Percentiles rank a stretch among this genome's conserved stretches.
These are phyloP conservation scores for Chrysanthemum lavandulifolium DNA, from an alignment of 129 eudicot genomes.

Conservation along the genomic window DNA sequence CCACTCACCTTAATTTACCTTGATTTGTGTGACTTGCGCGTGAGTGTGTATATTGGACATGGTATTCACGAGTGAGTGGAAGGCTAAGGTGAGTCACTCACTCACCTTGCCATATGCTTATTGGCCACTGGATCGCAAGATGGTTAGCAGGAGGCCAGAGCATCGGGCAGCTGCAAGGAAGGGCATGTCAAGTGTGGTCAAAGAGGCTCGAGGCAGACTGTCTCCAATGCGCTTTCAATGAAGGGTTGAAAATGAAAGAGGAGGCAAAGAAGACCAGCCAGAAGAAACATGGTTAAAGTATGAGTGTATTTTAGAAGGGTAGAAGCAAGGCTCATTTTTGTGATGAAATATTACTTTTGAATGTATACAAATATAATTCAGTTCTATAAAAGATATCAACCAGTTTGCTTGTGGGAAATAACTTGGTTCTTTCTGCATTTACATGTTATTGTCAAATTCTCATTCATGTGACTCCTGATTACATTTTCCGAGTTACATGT, in stretches of 20 bases:
- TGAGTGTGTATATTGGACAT: too few relatives aligned
- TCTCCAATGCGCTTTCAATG: constrained; percentile 56
- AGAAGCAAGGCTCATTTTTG: not conserved
- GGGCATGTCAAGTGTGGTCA: constrained; percentile 91
- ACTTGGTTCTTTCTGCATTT: not conserved
- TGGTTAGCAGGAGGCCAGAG: constrained; percentile 95
- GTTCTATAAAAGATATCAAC: not conserved
- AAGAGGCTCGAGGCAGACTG: constrained; percentile 74
- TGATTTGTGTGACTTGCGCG: too few relatives aligned
- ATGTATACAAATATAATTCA: not conserved
- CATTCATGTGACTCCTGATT: not conserved
- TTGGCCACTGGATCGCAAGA: constrained; percentile 97
- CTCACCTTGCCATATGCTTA: constrained; percentile 67
- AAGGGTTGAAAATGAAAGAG: constrained; percentile 42
- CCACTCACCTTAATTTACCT: too few relatives aligned
- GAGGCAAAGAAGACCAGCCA: constrained; percentile 40
- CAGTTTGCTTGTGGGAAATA: not conserved
- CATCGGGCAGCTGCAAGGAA: constrained; percentile 90
- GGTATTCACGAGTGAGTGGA: too few relatives aligned
- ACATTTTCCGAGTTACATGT: not conserved
- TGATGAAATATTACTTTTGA: not conserved
- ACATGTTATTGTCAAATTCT: not conserved
- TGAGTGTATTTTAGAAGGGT: not conserved
- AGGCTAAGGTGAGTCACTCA: too few relatives aligned
- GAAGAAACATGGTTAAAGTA: constrained; percentile 12